Conservation (phyloP, 1,139 yeast genomes). For the Kazachstania sp. region DNA sequence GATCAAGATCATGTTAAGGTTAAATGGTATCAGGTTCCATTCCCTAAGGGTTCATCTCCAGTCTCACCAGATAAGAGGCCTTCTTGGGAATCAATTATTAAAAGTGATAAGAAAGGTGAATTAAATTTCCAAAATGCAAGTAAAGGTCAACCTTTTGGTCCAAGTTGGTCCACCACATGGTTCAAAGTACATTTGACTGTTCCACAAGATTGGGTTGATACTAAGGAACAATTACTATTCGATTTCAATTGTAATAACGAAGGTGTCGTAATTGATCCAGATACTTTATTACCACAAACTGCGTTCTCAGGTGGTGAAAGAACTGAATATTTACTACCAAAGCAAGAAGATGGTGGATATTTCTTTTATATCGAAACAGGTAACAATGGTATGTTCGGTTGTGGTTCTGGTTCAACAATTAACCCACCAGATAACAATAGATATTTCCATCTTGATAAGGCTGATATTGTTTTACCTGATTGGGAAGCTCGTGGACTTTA, state of each 20-base stretch:
- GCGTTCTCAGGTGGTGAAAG: constrained; percentile 89
- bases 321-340: constrained; percentile 62
- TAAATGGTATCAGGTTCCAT: constrained; percentile 30
- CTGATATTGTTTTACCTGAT: constrained; percentile 78
- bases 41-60: constrained; percentile 27
- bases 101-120: constrained; percentile 26
- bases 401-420: constrained; percentile 53
- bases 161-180: constrained; percentile 97
- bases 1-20: constrained; percentile 25
- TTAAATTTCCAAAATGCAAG: constrained; percentile 41
- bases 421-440: constrained; percentile 63
- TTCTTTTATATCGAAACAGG: constrained; percentile 77
- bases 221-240: constrained; percentile 47
- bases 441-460: constrained; percentile 54
- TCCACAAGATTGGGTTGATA: constrained; percentile 50
- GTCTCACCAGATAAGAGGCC: constrained; percentile 48
- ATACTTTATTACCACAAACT: constrained; percentile 58
- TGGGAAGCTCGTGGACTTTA: constrained; percentile 67
- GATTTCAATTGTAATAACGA: constrained; percentile 88
- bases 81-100: constrained; percentile 59
- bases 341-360: constrained; percentile 29
- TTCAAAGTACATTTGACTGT: constrained; percentile 57
- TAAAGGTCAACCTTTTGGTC: constrained; percentile 78
- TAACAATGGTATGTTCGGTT: constrained; percentile 93
- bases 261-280: constrained; percentile 62